A percentile compares a stretch with the other conserved stretches of the same genome.
Conservation (phyloP, 2,329 filamentous ascomycete genomes). For the Colletotrichum magnum region DNA sequence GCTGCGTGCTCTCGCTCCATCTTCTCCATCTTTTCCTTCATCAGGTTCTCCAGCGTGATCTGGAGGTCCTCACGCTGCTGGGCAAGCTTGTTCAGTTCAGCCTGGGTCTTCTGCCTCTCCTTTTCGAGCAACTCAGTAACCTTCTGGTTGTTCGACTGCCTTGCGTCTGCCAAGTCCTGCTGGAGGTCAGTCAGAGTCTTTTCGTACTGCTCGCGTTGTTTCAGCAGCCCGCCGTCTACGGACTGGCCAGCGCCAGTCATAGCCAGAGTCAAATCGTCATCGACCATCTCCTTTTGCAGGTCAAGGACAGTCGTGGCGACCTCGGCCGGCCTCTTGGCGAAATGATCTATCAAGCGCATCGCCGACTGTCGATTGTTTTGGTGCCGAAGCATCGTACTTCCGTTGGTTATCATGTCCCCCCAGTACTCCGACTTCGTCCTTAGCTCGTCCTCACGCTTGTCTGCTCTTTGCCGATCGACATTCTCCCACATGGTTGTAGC, state of each 20-base stretch:
- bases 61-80: not conserved
- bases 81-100: not conserved
- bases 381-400: not conserved
- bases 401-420: not conserved
- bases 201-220: not conserved
- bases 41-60: not conserved
- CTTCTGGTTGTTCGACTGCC: not conserved
- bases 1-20: not conserved
- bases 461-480: not conserved
- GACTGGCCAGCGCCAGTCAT: not conserved
- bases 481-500: not conserved
- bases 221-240: not conserved
- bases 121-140: not conserved
- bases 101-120: not conserved
- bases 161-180: not conserved
- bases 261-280: not conserved
- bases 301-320: not conserved
- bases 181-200: not conserved
- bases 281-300: not conserved
- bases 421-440: not conserved
- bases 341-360: not conserved
- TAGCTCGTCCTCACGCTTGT: not conserved
- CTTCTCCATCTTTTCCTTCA: not conserved
- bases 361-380: not conserved
- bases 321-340: not conserved